Evolutionary conservation across 352 stramenopile species (phyloP).

Genomic region (Pythium diclinum): DNA sequence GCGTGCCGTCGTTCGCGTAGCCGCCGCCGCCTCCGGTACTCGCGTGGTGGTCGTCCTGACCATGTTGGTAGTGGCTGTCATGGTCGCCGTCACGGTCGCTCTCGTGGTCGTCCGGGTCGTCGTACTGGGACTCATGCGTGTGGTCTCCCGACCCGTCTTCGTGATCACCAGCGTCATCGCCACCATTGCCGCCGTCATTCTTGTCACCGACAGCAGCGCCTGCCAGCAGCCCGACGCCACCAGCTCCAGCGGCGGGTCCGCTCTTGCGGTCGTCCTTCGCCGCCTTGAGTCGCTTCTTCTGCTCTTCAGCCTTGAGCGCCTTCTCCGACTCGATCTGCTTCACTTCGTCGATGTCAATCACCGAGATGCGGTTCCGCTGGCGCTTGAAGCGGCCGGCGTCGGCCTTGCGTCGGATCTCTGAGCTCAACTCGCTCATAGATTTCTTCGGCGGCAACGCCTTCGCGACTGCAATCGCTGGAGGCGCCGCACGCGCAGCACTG

Average conservation of each 20-base stretch:
- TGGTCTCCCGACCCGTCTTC: background rate
- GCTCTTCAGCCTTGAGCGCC: slow-evolving; percentile 75
- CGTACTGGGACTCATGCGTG: slow-evolving; percentile 17
- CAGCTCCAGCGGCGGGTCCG: slow-evolving; percentile 28
- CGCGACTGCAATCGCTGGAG: slow-evolving; percentile 25
- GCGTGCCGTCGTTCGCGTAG: slow-evolving; percentile 51
- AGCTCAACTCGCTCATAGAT: slow-evolving; percentile 60
- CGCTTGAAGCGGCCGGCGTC: slow-evolving; percentile 81
- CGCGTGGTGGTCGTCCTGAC: slow-evolving; percentile 28
- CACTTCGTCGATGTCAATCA: slow-evolving; percentile 87
- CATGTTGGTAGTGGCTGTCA: slow-evolving; percentile 23
- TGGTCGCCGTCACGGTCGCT: slow-evolving; percentile 24
- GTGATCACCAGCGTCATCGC: background rate
- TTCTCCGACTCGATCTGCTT: slow-evolving; percentile 88
- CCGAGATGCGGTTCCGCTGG: slow-evolving; percentile 80
- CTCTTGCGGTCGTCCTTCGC: slow-evolving; percentile 27
- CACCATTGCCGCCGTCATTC: background rate
- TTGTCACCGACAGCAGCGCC: slow-evolving; percentile 13
- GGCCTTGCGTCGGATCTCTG: slow-evolving; percentile 80
- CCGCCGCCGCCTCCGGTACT: slow-evolving; percentile 24
- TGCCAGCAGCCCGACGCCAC: slow-evolving; percentile 19
- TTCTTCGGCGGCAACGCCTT: slow-evolving; percentile 57
- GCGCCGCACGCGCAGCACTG: background rate
- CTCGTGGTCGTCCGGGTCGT: slow-evolving; percentile 18
- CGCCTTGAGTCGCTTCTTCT: slow-evolving; percentile 65